Conservation (phyloP, 2,329 filamentous ascomycete genomes). For the Sporothrix mexicana region DNA sequence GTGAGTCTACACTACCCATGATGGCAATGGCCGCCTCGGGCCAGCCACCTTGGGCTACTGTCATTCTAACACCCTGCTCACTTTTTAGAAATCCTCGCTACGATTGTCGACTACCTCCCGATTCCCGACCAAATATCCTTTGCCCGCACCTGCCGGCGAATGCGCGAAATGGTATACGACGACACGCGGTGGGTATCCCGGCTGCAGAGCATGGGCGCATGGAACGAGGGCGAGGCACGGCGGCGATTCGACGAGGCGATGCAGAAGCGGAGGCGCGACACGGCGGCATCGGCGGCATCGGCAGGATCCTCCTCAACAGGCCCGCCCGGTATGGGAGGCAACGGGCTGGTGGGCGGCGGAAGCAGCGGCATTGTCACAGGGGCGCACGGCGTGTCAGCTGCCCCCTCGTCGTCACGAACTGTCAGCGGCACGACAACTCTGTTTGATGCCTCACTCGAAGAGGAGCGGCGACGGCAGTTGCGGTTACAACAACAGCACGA, state of each 20-base stretch:
- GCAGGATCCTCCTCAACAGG: slow-evolving; percentile 26
- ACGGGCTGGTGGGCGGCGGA: slow-evolving; percentile 37
- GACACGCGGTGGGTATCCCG: slow-evolving; percentile 93
- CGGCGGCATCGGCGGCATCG: slow-evolving; percentile 45
- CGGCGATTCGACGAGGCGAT: slow-evolving; percentile 77
- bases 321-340: slow-evolving; percentile 38
- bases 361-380: not conserved
- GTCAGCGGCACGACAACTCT: slow-evolving; percentile 60
- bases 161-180: slow-evolving; percentile 99
- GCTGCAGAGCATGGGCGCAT: slow-evolving; percentile 84
- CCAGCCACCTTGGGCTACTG: not conserved
- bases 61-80: not conserved
- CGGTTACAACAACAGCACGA: slow-evolving; percentile 35
- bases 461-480: slow-evolving; percentile 53
- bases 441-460: slow-evolving; percentile 75
- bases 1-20: slow-evolving; percentile 53
- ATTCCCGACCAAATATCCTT: slow-evolving; percentile 84
- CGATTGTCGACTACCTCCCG: slow-evolving; percentile 87
- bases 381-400: slow-evolving; percentile 29
- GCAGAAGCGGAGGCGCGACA: slow-evolving; percentile 64
- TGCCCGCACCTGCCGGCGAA: slow-evolving; percentile 80
- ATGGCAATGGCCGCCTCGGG: not conserved
- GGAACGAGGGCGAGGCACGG: slow-evolving; percentile 88
- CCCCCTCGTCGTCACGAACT: slow-evolving; percentile 36
- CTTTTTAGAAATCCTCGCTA: slow-evolving; percentile 78